Conservation (phyloP, 2,329 filamentous ascomycete genomes). For the Pyricularia grisea region DNA sequence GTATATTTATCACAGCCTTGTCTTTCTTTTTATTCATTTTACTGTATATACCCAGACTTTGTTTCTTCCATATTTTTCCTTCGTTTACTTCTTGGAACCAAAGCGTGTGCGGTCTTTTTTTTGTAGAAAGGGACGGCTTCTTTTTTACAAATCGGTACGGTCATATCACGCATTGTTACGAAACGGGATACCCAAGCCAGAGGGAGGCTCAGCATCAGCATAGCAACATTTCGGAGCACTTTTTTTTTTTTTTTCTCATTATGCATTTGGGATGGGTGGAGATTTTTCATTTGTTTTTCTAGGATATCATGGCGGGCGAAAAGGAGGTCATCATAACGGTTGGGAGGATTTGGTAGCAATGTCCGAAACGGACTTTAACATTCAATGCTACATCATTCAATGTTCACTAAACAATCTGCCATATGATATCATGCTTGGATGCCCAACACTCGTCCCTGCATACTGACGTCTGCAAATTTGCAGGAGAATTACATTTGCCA, state of each 20-base stretch:
- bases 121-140: not conserved
- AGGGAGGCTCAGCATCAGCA: not conserved
- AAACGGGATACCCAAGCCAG: slow-evolving; percentile 1
- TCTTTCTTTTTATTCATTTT: not conserved
- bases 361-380: not conserved
- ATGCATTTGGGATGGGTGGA: not conserved
- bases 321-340: not conserved
- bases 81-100: not conserved
- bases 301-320: not conserved
- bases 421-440: not conserved
- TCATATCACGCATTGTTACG: not conserved
- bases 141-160: not conserved
- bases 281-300: not conserved
- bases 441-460: not conserved
- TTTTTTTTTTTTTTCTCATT: not conserved
- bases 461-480: not conserved
- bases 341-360: not conserved
- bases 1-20: not conserved
- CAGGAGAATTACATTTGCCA: not conserved
- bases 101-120: not conserved
- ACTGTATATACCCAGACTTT: not conserved
- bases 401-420: not conserved
- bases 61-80: not conserved
- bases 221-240: not conserved
- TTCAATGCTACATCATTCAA: not conserved